Evolutionary conservation across 148 eudicot species (phyloP), one percentile per base, ranked within the genome.

Genomic region (Nyssa sinensis): DNA sequence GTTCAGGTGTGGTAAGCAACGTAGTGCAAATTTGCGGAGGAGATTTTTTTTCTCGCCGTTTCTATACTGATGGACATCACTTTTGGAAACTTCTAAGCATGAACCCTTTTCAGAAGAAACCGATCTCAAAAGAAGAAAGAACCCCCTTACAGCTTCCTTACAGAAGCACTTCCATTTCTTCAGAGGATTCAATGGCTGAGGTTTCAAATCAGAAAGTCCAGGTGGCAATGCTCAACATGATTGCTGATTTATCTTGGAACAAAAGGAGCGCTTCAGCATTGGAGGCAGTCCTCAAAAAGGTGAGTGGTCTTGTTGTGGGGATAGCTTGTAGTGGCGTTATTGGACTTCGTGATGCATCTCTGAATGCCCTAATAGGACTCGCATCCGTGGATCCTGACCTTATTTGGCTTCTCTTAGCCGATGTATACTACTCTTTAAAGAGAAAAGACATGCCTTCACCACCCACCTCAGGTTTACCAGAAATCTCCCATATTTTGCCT

Each of bases 371-470:
- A 19, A 72, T 62, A n/a, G 97, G 96, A 70, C 92, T 94, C 0
- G 79, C 93, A 44, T 77, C 82, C 2, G 73, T 92, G 1, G 98
- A 94, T 70, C 82, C 97, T 21, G 98, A 94, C 76, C 90, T 94
- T n/a, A 82, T 94, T 69, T 94, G 98, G 98, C 90, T 94, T 73
- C 88, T 92, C 37, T 63, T 90, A 32, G 96, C 97, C 13, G 98
- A 94, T 78, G 89, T 94, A 58, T 90, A 88, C 69, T 90, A 87
- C 81, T 90, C 97, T n/a, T 39, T 63, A 65, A 88, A 75, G 81
- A 87, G 78, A 44, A 70, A 69, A 71, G 81, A 72, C 64, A n/a
- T 72, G 31, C 77, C 78, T 59, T 47, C 64, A 13, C 84, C 85
- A 13, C 90, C 97, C 47, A 49, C 67, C 17, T 72, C 82, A 12